Conservation (phyloP, 31 red algal genomes). For the Odonthalia washingtoniensis region DNA sequence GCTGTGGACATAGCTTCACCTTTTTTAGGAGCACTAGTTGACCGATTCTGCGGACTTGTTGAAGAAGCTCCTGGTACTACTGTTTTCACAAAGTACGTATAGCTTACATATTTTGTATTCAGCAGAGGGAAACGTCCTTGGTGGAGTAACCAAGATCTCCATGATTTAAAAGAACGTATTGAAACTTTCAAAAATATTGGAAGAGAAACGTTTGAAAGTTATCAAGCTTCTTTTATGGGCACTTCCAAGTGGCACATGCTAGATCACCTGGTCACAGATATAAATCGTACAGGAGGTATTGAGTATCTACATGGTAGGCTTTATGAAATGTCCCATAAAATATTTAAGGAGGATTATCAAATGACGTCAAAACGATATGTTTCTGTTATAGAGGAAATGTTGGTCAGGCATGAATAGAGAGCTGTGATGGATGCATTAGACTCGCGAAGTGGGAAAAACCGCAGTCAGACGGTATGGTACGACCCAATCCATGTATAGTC, state of each 20-base stretch:
- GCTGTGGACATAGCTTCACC: background rate
- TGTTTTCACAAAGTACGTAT: background rate
- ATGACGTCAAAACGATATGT: background rate
- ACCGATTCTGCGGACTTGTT: background rate
- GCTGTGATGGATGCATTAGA: too few relatives aligned
- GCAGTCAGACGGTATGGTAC: too few relatives aligned
- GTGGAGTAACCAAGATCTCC: background rate
- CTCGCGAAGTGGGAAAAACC: too few relatives aligned
- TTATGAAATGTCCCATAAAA: background rate
- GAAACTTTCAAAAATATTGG: background rate
- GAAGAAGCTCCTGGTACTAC: background rate
- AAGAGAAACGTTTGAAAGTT: background rate
- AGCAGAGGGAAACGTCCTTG: background rate
- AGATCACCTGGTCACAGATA: background rate
- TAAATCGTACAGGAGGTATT: background rate
- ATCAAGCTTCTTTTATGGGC: background rate
- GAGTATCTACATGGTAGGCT: background rate
- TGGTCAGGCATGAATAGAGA: background rate
- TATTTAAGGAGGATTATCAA: background rate
- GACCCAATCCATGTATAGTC: too few relatives aligned
- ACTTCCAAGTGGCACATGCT: background rate
- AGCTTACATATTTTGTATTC: background rate
- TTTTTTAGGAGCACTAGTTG: background rate
- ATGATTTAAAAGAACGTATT: too few relatives aligned
- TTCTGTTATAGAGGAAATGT: background rate